Percentiles rank a stretch among this genome's conserved stretches.
phyloP scores from a whole-genome alignment of 2,329 filamentous ascomycete genomes.

The Aureobasidium sp. region DNA sequence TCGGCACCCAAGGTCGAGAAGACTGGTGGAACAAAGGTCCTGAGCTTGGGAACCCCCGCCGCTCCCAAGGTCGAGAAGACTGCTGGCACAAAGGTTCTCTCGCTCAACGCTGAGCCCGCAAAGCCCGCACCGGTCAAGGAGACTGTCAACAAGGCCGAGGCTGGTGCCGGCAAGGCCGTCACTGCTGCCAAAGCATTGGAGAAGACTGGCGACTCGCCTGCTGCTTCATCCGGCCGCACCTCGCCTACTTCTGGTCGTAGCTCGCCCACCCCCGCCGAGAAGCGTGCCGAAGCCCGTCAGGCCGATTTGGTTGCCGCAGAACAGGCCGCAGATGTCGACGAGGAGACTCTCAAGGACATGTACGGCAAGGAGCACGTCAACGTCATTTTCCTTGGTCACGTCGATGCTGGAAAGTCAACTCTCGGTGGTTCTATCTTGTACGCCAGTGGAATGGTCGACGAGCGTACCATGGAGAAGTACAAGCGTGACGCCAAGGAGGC shows the following conservation, averaged over 20 bases:
- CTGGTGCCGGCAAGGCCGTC: slow-evolving; percentile 74
- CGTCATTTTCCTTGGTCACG: slow-evolving; percentile 95
- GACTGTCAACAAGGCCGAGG: slow-evolving; percentile 34
- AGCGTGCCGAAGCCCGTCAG: slow-evolving; percentile 50
- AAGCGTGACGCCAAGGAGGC: slow-evolving; percentile 93
- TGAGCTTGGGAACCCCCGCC: slow-evolving; percentile 49
- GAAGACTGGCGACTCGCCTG: slow-evolving; percentile 64
- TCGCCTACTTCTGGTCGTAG: slow-evolving; percentile 78
- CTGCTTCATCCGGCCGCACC: slow-evolving; percentile 55
- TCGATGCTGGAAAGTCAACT: slow-evolving; percentile 96
- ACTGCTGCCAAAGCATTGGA: slow-evolving; percentile 82
- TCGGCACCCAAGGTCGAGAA: slow-evolving; percentile 47
- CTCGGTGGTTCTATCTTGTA: slow-evolving; percentile 90
- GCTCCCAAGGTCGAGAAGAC: slow-evolving; percentile 45
- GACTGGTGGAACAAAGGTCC: slow-evolving; percentile 54
- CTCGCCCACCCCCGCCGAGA: slow-evolving; percentile 54
- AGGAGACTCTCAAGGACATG: slow-evolving; percentile 83
- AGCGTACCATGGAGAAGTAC: slow-evolving; percentile 96
- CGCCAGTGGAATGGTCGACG: slow-evolving; percentile 96
- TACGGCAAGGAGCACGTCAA: slow-evolving; percentile 93
- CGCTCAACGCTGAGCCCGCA: slow-evolving; percentile 42
- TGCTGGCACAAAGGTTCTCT: slow-evolving; percentile 59
- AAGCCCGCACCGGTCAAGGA: slow-evolving; percentile 34
- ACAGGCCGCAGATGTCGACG: slow-evolving; percentile 67
- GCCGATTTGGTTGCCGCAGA: slow-evolving; percentile 79